Evolutionary conservation across 352 stramenopile species (phyloP).

Genomic region (Globisporangium recalcitrans): DNA sequence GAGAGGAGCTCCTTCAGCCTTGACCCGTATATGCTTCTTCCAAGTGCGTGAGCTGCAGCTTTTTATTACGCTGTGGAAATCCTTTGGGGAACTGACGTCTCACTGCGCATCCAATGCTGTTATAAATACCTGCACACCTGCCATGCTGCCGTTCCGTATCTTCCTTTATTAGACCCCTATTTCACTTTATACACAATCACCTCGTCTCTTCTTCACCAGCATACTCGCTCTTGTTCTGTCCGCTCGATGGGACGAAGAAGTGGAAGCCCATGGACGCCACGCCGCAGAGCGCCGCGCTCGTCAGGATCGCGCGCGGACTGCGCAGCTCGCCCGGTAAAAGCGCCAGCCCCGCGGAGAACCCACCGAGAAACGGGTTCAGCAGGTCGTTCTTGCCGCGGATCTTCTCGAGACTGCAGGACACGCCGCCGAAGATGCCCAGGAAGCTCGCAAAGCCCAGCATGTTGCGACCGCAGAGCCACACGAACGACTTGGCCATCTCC

Average conservation of each 20-base stretch:
- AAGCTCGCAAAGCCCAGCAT: constrained; percentile 69
- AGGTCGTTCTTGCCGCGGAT: constrained; percentile 48
- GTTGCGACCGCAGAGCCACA: constrained; percentile 38
- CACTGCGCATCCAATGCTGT: background rate
- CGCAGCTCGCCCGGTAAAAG: constrained; percentile 44
- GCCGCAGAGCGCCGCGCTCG: constrained; percentile 46
- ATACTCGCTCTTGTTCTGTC: constrained; percentile 20
- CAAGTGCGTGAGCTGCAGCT: background rate
- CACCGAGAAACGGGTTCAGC: constrained; percentile 65
- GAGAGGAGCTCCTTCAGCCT: background rate
- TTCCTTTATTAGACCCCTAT: constrained; percentile 3
- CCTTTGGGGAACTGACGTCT: background rate
- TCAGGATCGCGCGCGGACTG: constrained; percentile 34
- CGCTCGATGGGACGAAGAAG: constrained; percentile 42
- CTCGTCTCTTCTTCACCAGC: background rate
- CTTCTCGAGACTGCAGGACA: constrained; percentile 67
- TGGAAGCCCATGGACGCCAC: constrained; percentile 53
- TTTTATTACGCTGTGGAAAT: background rate
- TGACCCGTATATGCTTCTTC: background rate
- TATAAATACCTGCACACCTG: background rate
- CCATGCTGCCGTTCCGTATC: background rate
- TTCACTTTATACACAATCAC: background rate
- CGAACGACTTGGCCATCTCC: constrained; percentile 31
- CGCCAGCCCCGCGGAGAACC: constrained; percentile 51
- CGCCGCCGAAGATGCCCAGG: constrained; percentile 62